Evolutionary conservation across 2,329 filamentous ascomycete species (phyloP).

Genomic region (Neonectria hederae): DNA sequence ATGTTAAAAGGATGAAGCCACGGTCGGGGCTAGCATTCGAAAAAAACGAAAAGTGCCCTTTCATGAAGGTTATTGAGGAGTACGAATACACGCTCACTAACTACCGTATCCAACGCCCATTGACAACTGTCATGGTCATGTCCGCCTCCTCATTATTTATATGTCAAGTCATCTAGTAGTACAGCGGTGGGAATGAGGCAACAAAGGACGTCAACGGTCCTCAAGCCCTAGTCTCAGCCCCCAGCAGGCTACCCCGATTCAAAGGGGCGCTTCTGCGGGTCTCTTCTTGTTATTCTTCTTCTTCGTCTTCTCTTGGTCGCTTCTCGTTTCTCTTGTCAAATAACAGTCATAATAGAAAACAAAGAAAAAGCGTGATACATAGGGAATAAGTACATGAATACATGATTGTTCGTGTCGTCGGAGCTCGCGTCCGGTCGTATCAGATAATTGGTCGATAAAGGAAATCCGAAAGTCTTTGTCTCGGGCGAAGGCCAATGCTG

Average conservation of each 20-base stretch:
- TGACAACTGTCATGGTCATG: constrained; percentile 18
- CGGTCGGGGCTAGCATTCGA: not conserved
- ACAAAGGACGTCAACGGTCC: not conserved
- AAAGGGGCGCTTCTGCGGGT: constrained; percentile 1
- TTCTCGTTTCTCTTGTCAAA: constrained; percentile 3
- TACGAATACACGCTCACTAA: constrained; percentile 17
- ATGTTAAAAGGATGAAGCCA: not conserved
- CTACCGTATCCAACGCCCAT: constrained; percentile 20
- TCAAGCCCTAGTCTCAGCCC: constrained; percentile 1
- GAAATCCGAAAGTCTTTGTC: constrained; percentile 12
- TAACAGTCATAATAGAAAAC: constrained; percentile 23
- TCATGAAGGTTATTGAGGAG: constrained; percentile 7
- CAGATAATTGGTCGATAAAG: constrained; percentile 20
- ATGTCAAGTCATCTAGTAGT: constrained; percentile 29
- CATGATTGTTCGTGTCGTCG: constrained; percentile 41
- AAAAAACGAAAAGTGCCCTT: constrained; percentile 7
- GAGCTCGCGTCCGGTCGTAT: constrained; percentile 31
- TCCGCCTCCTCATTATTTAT: constrained; percentile 32
- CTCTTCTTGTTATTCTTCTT: not conserved
- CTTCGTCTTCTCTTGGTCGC: not conserved
- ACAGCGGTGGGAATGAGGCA: constrained; percentile 22
- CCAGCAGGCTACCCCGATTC: not conserved
- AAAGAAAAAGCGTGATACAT: constrained; percentile 8
- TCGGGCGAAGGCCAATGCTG: constrained; percentile 23
- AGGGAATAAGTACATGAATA: constrained; percentile 33